phyloP scores from a whole-genome alignment of 495 filamentous ascomycete genomes.

The Pseudoneurospora amorphoporcata region DNA sequence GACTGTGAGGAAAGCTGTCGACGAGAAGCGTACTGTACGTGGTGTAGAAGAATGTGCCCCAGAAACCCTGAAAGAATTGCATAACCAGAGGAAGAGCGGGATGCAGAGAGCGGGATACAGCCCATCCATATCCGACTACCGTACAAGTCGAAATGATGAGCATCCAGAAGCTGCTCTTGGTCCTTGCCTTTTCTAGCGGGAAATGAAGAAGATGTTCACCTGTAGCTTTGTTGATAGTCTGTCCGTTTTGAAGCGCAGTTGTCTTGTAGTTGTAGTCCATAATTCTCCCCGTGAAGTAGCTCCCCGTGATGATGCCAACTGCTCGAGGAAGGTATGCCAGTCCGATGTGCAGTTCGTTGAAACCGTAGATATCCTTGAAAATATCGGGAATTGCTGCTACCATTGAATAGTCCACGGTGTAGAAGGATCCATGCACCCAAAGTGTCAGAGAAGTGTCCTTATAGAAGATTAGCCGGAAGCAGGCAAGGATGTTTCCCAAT shows the following conservation, averaged over 20 bases:
- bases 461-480: slow-evolving; percentile 11
- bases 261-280: slow-evolving; percentile 40
- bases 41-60: background rate
- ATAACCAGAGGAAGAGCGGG: slow-evolving; percentile 10
- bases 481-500: background rate
- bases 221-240: slow-evolving; percentile 5
- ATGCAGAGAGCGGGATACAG: background rate
- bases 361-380: slow-evolving; percentile 32
- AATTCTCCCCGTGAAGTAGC: slow-evolving; percentile 7
- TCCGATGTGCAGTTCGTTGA: slow-evolving; percentile 41
- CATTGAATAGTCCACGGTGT: slow-evolving; percentile 16
- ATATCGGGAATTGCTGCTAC: slow-evolving; percentile 31
- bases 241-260: slow-evolving; percentile 20
- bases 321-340: slow-evolving; percentile 39
- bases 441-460: slow-evolving; percentile 12
- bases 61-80: slow-evolving; percentile 9
- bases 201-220: slow-evolving; percentile 9
- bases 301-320: slow-evolving; percentile 22
- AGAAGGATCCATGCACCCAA: slow-evolving; percentile 15
- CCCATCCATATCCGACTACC: slow-evolving; percentile 14
- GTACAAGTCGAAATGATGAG: slow-evolving; percentile 1
- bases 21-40: slow-evolving; percentile 12
- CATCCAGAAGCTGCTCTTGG: background rate
- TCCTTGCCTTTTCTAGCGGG: slow-evolving; percentile 13
- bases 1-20: slow-evolving; percentile 11